phyloP scores from a whole-genome alignment of 352 stramenopile species.

The Phytophthora gonapodyides region DNA sequence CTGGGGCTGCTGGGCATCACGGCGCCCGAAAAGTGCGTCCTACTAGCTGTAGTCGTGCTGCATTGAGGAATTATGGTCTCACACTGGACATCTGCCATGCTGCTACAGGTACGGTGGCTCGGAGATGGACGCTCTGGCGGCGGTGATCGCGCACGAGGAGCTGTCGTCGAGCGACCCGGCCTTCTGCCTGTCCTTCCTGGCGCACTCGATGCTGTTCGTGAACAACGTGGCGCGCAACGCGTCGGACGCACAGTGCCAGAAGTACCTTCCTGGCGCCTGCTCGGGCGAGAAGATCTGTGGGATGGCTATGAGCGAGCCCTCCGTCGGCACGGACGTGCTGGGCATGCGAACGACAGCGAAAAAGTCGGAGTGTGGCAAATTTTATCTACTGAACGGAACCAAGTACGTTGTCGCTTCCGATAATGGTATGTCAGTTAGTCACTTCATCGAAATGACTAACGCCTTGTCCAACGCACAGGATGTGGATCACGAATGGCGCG shows the following conservation, averaged over 20 bases:
- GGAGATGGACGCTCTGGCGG: conserved; percentile 95
- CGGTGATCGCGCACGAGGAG: conserved; percentile 95
- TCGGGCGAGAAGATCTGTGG: conserved; percentile 95
- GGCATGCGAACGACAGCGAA: conserved; percentile 96
- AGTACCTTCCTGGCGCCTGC: conserved; percentile 92
- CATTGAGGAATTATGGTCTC: too few relatives aligned
- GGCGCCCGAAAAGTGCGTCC: conserved; percentile 91
- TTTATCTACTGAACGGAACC: conserved; percentile 91
- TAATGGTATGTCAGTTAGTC: not conserved
- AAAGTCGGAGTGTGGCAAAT: conserved; percentile 82
- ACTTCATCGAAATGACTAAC: not conserved
- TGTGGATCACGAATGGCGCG: conserved; percentile 99
- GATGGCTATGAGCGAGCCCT: conserved; percentile 99
- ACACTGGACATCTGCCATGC: not conserved
- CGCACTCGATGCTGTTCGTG: conserved; percentile 94
- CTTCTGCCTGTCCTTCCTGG: conserved; percentile 98
- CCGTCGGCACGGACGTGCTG: conserved; percentile 94
- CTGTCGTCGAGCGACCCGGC: conserved; percentile 97
- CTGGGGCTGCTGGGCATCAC: conserved; percentile 97
- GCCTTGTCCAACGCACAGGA: conserved; percentile 49
- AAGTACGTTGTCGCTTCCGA: conserved; percentile 53
- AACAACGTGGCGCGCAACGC: conserved; percentile 94
- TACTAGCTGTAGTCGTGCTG: too few relatives aligned
- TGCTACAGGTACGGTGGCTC: conserved; percentile 90
- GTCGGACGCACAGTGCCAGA: conserved; percentile 83